Conservation (phyloP, 2,329 filamentous ascomycete genomes). For the Gliomastix tumulicola region DNA sequence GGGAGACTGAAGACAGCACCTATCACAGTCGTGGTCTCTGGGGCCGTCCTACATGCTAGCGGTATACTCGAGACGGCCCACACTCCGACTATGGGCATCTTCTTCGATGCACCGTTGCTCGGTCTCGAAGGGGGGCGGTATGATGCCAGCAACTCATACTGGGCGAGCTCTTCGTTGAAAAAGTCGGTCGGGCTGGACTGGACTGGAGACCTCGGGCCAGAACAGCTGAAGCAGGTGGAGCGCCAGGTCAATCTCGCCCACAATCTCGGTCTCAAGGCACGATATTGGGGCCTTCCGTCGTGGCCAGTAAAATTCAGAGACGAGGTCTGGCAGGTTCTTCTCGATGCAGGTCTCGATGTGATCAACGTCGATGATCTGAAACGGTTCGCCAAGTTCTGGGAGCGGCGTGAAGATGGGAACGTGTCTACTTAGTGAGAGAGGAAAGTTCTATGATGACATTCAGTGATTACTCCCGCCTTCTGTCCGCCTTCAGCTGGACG, state of each 20-base stretch:
- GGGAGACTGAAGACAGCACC: conserved; percentile 43
- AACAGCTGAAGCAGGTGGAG: conserved; percentile 34
- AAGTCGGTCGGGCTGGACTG: conserved; percentile 43
- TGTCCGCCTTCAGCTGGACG: too few relatives aligned
- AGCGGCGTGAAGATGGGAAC: too few relatives aligned
- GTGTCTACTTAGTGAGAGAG: too few relatives aligned
- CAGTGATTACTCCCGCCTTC: too few relatives aligned
- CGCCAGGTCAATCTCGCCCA: conserved; percentile 43
- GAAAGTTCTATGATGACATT: too few relatives aligned
- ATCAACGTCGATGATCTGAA: conserved; percentile 56
- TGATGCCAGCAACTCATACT: conserved; percentile 54
- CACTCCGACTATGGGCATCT: conserved; percentile 37
- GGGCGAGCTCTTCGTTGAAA: conserved; percentile 54
- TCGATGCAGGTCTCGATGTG: conserved; percentile 51
- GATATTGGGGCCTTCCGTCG: conserved; percentile 54
- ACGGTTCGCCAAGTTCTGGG: conserved; percentile 12
- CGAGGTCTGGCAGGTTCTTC: conserved; percentile 46
- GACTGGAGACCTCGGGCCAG: conserved; percentile 31
- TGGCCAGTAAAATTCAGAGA: conserved; percentile 50
- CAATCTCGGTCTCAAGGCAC: conserved; percentile 41
- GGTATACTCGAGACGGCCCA: not conserved
- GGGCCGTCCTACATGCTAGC: conserved; percentile 30
- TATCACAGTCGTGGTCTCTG: conserved; percentile 63
- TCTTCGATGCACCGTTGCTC: conserved; percentile 59
- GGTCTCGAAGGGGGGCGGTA: conserved; percentile 28